Evolutionary conservation across 495 filamentous ascomycete genomes (phyloP), one percentile per base, ranked within the genome.

Genomic region (Hapsidospora chrysogenum): DNA sequence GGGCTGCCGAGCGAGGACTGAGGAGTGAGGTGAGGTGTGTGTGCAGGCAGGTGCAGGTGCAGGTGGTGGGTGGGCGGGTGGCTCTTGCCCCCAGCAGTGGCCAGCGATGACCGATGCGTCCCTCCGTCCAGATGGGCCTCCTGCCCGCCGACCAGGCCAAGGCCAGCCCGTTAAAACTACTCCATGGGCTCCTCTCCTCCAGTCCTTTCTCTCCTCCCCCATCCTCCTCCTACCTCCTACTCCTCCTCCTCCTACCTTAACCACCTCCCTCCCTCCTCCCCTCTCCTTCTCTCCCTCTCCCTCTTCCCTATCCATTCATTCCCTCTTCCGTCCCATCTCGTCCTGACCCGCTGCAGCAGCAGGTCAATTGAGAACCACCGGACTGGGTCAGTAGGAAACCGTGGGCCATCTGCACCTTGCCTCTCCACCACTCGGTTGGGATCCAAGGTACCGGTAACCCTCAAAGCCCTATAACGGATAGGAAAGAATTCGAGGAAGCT

Each of bases 221-320:
- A 58, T 63, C 64, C 55, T 61, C 68, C 61, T 63, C 57, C 65
- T 58, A 60, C 64, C 66, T 55, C 61, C 62, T 66, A 59, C 63
- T 59, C 53, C 57, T 56, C 56, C 59, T 61, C 60, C 50, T 58
- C 59, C 53, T 55, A 61, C 64, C 61, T 63, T 66, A 60, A 63
- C 60, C 53, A 57, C 56, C 56, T 59, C 61, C 60, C 50, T 58
- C 60, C 52, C 56, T 65, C 64, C 56, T 46, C 52, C 54, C 41
- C 31, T 31, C 32, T 49, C 39, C 20, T 27, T 39, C 31, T 39
- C 34, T 31, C 38, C 53, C 56, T 58, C 57, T 60, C 59, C 54
- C 57, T 58, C 56, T 64, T 64, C 65, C 65, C 52, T 65, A 67
- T 68, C 57, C 58, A 64, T 56, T 66, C 64, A 54, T 66, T 63